A percentile compares a stretch with the other conserved stretches of the same genome.
These are phyloP conservation scores for Musa troglodytarum DNA, from an alignment of 176 grass and related monocot genomes.

Conservation along the genomic window DNA sequence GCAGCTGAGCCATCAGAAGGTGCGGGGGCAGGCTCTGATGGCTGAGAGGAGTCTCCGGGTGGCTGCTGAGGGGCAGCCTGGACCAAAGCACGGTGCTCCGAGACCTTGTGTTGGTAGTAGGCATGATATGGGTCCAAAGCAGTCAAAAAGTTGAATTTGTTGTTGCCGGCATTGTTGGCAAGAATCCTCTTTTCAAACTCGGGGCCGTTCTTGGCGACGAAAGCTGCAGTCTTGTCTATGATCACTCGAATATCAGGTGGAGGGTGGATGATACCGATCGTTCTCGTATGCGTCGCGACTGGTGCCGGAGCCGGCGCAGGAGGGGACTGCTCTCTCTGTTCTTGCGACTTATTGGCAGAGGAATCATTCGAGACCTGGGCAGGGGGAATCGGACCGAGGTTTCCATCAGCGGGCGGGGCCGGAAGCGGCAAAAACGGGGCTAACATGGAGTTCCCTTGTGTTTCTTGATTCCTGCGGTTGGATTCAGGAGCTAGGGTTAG, in stretches of 20 bases:
- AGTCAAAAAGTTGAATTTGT: constrained; percentile 90
- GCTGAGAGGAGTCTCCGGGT: not conserved
- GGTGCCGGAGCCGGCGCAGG: constrained; percentile 20
- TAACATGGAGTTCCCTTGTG: constrained; percentile 2
- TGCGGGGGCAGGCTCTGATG: constrained; percentile 18
- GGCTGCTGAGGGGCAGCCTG: constrained; percentile 9
- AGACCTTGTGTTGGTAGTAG: constrained; percentile 82
- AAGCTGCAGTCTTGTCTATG: constrained; percentile 83
- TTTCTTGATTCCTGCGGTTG: not conserved
- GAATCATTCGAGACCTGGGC: constrained; percentile 6
- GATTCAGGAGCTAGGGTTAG: not conserved
- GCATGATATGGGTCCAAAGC: constrained; percentile 71
- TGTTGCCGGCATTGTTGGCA: constrained; percentile 57
- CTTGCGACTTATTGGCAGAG: not conserved
- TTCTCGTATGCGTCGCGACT: constrained; percentile 60
- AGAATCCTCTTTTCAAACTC: constrained; percentile 78
- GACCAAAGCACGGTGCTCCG: constrained; percentile 35
- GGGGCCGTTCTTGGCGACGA: constrained; percentile 87
- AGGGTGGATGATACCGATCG: constrained; percentile 88
- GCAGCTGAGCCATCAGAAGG: constrained; percentile 11
- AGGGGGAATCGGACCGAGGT: constrained; percentile 1
- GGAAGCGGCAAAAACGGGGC: constrained; percentile 5
- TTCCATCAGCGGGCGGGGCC: constrained; percentile 6
- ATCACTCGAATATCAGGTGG: constrained; percentile 72
- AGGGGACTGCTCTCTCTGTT: not conserved